phyloP scores from a whole-genome alignment of 352 stramenopile species.

The Pythium folliculosum region DNA sequence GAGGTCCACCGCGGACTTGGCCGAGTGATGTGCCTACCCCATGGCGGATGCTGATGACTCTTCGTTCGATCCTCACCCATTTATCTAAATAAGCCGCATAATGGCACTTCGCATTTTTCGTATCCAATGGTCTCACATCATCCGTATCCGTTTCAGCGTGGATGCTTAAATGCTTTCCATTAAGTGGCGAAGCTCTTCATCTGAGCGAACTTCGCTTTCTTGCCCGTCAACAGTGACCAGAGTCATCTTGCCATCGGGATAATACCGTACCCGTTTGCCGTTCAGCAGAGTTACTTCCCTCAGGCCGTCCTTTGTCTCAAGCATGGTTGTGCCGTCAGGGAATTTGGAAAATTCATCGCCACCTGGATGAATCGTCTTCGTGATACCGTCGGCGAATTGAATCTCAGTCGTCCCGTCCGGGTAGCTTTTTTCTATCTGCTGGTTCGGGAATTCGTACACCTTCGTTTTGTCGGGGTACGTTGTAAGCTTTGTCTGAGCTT shows the following conservation, averaged over 20 bases:
- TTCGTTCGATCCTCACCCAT: background rate
- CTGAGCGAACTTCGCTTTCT: slow-evolving; percentile 61
- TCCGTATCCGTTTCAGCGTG: background rate
- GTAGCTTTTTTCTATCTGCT: slow-evolving; percentile 94
- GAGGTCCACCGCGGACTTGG: slow-evolving; percentile 34
- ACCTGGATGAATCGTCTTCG: slow-evolving; percentile 79
- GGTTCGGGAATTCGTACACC: slow-evolving; percentile 96
- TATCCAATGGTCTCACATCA: slow-evolving; percentile 13
- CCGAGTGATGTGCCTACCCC: slow-evolving; percentile 25
- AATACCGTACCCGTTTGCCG: slow-evolving; percentile 70
- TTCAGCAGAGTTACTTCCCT: slow-evolving; percentile 82
- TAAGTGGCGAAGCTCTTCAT: slow-evolving; percentile 60
- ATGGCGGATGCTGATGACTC: slow-evolving; percentile 6
- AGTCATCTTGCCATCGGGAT: slow-evolving; percentile 69
- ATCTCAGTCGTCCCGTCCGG: slow-evolving; percentile 94
- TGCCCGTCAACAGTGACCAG: slow-evolving; percentile 46
- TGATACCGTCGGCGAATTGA: slow-evolving; percentile 93
- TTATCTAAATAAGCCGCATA: slow-evolving; percentile 19
- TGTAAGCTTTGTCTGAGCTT: slow-evolving; percentile 93
- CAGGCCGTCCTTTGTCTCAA: slow-evolving; percentile 68
- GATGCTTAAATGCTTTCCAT: slow-evolving; percentile 39
- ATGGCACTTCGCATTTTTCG: background rate
- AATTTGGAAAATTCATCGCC: slow-evolving; percentile 84
- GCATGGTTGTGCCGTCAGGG: slow-evolving; percentile 81
- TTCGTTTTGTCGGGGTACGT: slow-evolving; percentile 93